Evolutionary conservation across 139 green algal species (phyloP), one percentile per base, ranked within the genome.

Genomic region (Chlamydomonas sp.): DNA sequence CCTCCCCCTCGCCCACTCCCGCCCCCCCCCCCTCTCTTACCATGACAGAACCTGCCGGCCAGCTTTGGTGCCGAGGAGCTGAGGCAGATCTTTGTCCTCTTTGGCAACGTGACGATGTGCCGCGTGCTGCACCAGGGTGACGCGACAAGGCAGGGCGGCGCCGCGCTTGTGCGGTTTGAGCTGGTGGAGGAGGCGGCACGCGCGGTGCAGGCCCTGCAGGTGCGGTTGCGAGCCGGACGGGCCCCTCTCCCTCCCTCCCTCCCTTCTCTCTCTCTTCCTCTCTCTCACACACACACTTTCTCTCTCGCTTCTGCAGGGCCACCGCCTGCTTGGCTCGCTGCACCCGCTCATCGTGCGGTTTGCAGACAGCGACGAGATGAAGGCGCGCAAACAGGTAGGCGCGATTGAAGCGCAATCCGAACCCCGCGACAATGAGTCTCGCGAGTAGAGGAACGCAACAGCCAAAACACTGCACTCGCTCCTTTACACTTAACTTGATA

Each of bases 321-420:
- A 75, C 29, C 58, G 39, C 10, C 5, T 75, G 5, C 3, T 69
- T 30, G 69, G 69, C 3, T 35, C 57, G 10, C 22, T 59, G 22
- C 13, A 49, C 5, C 58, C 59, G 20, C 30, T 75, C 10, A 34
- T 75, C n/a, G 43, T 69, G 2, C 43, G 69, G 29, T 75, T 57
- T n/a, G 57, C 68, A 22, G 68, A 74, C 58, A 48, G 8, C n/a
- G 35, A 37, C 30, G 68, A 74, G 38, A 74, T 67, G 57, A 74
- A 74, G 58, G 68, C 58, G 4, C 50, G 49, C 2, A 74, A 74
- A 39, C 68, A 74, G 38, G 58, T n/a, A n/a, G n/a, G n/a, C n/a
- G n/a, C n/a, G n/a, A n/a, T n/a, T n/a, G n/a, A n/a, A n/a, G n/a
- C n/a, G n/a, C n/a, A n/a, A n/a, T n/a, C n/a, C n/a, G n/a, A n/a